Base-by-base conservation (phyloP, 2,329 filamentous ascomycete genomes). In the Hypoxylon sp. region DNA sequence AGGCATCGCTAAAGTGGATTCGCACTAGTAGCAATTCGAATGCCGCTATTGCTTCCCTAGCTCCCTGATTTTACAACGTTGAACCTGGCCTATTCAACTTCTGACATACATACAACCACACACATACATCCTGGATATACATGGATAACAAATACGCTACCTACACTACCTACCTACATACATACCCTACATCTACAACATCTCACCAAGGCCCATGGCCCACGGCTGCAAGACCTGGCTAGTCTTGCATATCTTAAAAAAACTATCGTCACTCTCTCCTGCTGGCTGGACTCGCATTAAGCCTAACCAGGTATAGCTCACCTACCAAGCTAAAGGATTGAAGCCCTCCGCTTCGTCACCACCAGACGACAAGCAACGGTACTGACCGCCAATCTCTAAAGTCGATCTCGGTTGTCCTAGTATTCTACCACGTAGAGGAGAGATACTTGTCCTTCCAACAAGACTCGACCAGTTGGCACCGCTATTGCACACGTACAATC, bases 321-420 rank as follows among this genome's bases (percentile, higher is more conserved):
- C 56, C 61, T 68, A 52, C 48, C 37, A 26, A 68, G 62, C 62
- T 68, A 70, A 61, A 63, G 55, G 62, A 70, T 50, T 68, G 58
- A 68, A 33, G 59, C 55, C 60, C 68, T 70, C 68, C 58, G 61
- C 57, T 68, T 70, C 68, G 62, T 70, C 68, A 70, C 65, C 65
- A 70, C 31, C 62, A 10, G 58, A 51, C 17, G 48, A 48, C 62
- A 46, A 68, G 53, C 35, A 66, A 59, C 65, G 68, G 68, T 68
- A 66, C 65, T 70, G 68, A 70, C 68, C 68, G 68, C 68, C 59
- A 68, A 70, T 70, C 68, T 70, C 57, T 53, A 29, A 44, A 63
- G 68, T 61, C 65, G 68, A 70, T 70, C 68, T 70, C 52, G 63
- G 68, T 70, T 68, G 62, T 70, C 58, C 52, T 37, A 62, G 62